Evolutionary conservation across 2,329 filamentous ascomycete species (phyloP).

Genomic region (Neoscytalidium dimidiatum): DNA sequence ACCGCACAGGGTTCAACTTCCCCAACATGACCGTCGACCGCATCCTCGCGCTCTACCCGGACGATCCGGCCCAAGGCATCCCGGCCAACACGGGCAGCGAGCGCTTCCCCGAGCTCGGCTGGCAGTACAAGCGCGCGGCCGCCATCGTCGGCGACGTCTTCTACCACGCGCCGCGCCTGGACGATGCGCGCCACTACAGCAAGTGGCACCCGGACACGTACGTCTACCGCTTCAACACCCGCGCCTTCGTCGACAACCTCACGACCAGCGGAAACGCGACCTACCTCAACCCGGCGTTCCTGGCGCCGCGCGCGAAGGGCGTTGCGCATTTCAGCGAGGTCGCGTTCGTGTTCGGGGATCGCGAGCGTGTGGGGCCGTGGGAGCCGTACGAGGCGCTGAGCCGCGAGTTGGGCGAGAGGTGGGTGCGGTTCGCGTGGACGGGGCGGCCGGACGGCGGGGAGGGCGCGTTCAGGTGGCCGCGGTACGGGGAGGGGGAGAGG

Average conservation of each 20-base stretch:
- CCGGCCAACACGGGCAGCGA: slow-evolving; percentile 22
- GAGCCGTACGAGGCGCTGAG: not conserved
- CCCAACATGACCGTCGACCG: not conserved
- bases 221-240: slow-evolving; percentile 25
- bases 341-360: slow-evolving; percentile 13
- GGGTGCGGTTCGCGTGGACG: slow-evolving; percentile 8
- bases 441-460: slow-evolving; percentile 4
- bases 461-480: not conserved
- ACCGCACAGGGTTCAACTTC: slow-evolving; percentile 4
- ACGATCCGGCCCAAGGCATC: slow-evolving; percentile 9
- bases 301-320: slow-evolving; percentile 3
- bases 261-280: slow-evolving; percentile 26
- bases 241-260: slow-evolving; percentile 32
- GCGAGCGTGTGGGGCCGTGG: slow-evolving; percentile 9
- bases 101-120: slow-evolving; percentile 34
- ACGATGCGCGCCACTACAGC: slow-evolving; percentile 28
- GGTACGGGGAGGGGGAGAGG: not conserved
- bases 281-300: slow-evolving; percentile 16
- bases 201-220: not conserved
- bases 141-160: slow-evolving; percentile 20
- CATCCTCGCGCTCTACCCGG: slow-evolving; percentile 18
- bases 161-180: slow-evolving; percentile 24
- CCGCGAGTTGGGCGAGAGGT: not conserved
- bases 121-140: slow-evolving; percentile 20
- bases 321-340: slow-evolving; percentile 18